Evolutionary conservation across 257 asterid species (phyloP), one percentile per base, ranked within the genome.

Genomic region (Linaria vulgaris): DNA sequence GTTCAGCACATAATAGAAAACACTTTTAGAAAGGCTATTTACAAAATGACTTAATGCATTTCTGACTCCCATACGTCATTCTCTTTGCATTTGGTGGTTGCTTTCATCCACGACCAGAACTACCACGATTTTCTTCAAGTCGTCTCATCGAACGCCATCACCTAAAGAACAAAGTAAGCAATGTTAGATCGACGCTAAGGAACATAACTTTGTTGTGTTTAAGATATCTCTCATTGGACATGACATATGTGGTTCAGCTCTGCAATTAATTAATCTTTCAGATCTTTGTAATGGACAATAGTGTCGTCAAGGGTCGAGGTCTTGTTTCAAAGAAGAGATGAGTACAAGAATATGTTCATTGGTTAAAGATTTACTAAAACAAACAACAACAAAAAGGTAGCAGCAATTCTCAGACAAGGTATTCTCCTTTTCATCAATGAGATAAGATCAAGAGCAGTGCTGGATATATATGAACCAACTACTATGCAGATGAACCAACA

Each of bases 141-240:
- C 72, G 85, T 66, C 68, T 79, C 85, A 67, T 72, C 73, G 67
- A 79, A 79, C 13, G 81, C 85, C 85, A 79, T 79, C 81, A 79
- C 81, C 85, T 79, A 55, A 1, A 34, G 44, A 39, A 30, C 67
- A 63, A 39, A 47, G 48, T 51, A 5, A 30, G 2, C 27, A 27
- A 47, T 61, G 44, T 66, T 27, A 66, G 48, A 51, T 23, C 7
- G 46, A 34, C 44, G 45, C n/a, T 6, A 7, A 9, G 20, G 2
- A 15, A 21, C 20, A 25, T 45, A 6, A 25, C 22, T 14, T 24
- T 9, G 17, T 7, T 46, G 9, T 2, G 4, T n/a, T 12, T n/a
- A 15, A n/a, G 4, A 47, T n/a, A 47, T 7, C 53, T 4, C 11
- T 22, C 22, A 8, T 11, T 47, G 23, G 21, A 47, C 10, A n/a